phyloP scores from a whole-genome alignment of 257 asterid genomes.

The Solanum medicagineum region DNA sequence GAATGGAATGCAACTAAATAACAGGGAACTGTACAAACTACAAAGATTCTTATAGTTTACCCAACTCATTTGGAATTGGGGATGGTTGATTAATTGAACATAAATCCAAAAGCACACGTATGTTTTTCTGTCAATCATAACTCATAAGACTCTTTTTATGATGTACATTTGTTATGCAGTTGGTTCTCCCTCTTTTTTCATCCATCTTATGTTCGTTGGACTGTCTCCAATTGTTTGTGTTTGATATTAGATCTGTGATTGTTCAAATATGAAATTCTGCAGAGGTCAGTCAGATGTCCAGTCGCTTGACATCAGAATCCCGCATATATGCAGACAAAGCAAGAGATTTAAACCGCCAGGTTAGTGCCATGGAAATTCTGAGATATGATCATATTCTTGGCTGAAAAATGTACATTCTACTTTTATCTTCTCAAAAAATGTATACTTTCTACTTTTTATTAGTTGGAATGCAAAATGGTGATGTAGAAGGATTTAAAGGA shows the following conservation, averaged over 20 bases:
- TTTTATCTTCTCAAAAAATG: neutral
- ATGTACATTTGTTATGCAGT: neutral
- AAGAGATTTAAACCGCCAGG: constrained; percentile 95
- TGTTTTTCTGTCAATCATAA: neutral
- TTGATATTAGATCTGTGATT: constrained; percentile 1
- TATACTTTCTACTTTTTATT: neutral
- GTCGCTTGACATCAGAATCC: constrained; percentile 89
- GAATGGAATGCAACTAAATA: neutral
- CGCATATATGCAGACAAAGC: constrained; percentile 89
- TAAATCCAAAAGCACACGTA: neutral
- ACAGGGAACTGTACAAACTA: neutral
- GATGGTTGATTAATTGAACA: neutral
- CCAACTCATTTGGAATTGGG: neutral
- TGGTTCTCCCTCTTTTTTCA: neutral
- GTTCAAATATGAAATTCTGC: constrained; percentile 14
- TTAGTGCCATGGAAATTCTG: constrained; percentile 10
- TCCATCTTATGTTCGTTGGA: neutral
- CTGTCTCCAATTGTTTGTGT: neutral
- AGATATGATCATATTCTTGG: neutral
- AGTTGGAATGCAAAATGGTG: neutral
- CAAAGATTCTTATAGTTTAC: neutral
- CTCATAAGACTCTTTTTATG: neutral
- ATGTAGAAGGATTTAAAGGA: neutral
- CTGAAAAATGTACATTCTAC: neutral
- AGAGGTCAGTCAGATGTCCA: constrained; percentile 89